These are phyloP conservation scores for Saccharomyces paradoxus DNA, from an alignment of 805 yeast species.

Conservation along the genomic window DNA sequence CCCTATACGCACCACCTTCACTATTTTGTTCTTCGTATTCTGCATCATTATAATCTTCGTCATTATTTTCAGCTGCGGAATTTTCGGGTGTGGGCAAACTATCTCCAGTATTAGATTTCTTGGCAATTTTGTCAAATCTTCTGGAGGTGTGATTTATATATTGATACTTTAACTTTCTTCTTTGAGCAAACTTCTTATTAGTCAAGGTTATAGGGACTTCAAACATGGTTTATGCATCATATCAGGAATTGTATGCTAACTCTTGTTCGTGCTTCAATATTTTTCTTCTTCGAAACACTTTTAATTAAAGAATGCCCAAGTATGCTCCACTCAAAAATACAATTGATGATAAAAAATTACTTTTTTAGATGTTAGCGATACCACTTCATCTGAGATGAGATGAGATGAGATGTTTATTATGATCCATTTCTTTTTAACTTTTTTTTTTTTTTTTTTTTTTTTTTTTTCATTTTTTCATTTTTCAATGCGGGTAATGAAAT, in stretches of 20 bases:
- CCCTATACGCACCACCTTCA: neutral
- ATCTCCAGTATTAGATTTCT: neutral
- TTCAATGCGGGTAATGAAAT: neutral
- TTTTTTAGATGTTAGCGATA: neutral
- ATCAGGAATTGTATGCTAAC: neutral
- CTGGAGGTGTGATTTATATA: slow-evolving; percentile 18
- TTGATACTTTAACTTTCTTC: slow-evolving; percentile 24
- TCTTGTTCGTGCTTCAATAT: neutral
- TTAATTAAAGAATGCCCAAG: neutral
- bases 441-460: slow-evolving; percentile 1
- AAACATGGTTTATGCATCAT: slow-evolving; percentile 15
- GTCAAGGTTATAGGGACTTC: slow-evolving; percentile 19
- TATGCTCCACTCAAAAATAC: neutral
- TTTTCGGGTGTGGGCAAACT: slow-evolving; percentile 22
- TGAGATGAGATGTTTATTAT: neutral
- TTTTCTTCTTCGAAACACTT: neutral
- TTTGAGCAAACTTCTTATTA: slow-evolving; percentile 11
- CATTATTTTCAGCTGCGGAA: slow-evolving; percentile 20
- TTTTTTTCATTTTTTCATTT: neutral
- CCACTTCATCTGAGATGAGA: neutral
- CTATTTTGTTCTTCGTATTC: neutral
- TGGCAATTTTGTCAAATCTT: slow-evolving; percentile 9
- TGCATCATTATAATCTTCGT: too few relatives aligned
- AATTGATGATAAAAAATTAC: neutral
- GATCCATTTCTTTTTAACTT: neutral